phyloP scores from a whole-genome alignment of 257 asterid species.

The Solanum bulbocastanum region DNA sequence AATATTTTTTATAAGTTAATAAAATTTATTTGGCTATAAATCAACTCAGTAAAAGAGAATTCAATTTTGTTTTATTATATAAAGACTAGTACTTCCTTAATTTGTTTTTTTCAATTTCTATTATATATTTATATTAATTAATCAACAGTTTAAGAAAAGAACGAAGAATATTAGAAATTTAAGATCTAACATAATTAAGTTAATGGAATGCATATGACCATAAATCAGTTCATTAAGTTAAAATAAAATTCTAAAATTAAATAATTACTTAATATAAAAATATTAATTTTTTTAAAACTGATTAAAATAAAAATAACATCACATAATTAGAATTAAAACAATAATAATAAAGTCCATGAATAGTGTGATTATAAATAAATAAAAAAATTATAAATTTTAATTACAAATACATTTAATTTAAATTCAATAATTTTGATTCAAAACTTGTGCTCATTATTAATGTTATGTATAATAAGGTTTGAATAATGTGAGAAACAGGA shows the following conservation, averaged over 20 bases:
- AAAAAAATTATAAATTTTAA: background rate
- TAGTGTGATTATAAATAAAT: background rate
- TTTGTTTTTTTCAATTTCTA: background rate
- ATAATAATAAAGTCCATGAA: background rate
- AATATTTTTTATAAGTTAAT: no score
- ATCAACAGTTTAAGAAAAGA: background rate
- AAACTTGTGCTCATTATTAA: background rate
- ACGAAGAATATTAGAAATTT: background rate
- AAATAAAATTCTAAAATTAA: background rate
- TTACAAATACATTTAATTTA: background rate
- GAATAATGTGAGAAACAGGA: background rate
- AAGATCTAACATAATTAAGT: background rate
- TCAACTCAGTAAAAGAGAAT: no score
- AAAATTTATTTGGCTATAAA: no score
- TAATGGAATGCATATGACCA: background rate
- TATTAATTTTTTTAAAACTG: accelerated
- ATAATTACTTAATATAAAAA: background rate
- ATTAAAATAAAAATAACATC: background rate
- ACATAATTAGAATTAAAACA: background rate
- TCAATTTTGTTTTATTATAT: no score
- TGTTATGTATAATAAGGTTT: background rate
- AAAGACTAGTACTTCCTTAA: background rate
- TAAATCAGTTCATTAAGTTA: background rate
- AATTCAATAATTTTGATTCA: background rate
- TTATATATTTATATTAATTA: background rate